phyloP scores from a whole-genome alignment of 1,284 basidiomycete species.

The Tilletia caries region DNA sequence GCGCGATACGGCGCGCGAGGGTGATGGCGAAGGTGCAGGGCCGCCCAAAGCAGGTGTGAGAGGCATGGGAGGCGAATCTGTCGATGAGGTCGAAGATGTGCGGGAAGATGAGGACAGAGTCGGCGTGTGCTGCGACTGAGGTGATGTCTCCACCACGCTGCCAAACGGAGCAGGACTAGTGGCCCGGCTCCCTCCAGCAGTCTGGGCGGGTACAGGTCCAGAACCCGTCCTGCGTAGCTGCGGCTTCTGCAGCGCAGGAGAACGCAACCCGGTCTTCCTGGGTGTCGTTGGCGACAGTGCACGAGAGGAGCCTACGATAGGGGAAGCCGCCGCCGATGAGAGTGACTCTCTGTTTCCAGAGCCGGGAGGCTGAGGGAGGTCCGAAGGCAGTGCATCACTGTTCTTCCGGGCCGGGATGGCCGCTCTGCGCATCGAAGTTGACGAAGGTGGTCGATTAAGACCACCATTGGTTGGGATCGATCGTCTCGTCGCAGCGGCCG shows the following conservation, averaged over 20 bases:
- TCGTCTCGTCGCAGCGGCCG: not conserved
- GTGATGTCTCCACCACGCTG: not conserved
- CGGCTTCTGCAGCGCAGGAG: not conserved
- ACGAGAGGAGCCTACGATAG: not conserved
- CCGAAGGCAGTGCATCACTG: slow-evolving; percentile 8
- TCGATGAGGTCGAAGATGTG: slow-evolving; percentile 1
- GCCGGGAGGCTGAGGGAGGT: not conserved
- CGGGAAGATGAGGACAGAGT: slow-evolving; percentile 1
- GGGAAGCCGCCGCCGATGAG: not conserved
- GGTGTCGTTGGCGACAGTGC: not conserved
- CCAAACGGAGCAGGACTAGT: no score
- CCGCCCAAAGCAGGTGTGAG: not conserved
- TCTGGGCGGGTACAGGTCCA: no score
- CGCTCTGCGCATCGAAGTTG: slow-evolving; percentile 1
- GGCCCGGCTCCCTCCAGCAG: no score
- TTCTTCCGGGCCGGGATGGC: slow-evolving; percentile 7
- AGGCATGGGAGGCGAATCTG: slow-evolving; percentile 4
- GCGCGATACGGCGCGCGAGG: not conserved
- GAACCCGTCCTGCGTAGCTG: no score
- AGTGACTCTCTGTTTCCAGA: not conserved
- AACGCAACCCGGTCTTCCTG: not conserved
- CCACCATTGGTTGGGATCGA: not conserved
- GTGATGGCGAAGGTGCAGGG: not conserved
- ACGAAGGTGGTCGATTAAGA: slow-evolving; percentile 4
- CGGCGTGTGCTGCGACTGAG: slow-evolving; percentile 5